phyloP scores from a whole-genome alignment of 2,329 filamentous ascomycete species.

The Aureobasidium lini region DNA sequence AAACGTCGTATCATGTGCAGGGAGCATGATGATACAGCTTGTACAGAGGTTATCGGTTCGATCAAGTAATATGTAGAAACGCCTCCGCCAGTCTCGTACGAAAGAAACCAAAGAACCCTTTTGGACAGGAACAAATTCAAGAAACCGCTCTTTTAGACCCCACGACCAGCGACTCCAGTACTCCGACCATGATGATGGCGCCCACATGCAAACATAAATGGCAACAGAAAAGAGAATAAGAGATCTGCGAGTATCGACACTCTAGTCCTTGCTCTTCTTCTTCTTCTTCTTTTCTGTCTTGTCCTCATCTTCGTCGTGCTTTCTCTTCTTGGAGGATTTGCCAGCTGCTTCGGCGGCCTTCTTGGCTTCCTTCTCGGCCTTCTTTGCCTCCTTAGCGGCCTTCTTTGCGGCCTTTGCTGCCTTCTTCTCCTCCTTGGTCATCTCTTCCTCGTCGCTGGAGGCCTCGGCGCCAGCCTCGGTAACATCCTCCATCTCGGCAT shows the following conservation, averaged over 20 bases:
- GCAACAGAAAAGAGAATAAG: constrained; percentile 3
- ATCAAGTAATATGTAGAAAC: constrained; percentile 10
- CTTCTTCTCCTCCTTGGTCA: constrained; percentile 16
- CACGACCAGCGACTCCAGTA: constrained; percentile 11
- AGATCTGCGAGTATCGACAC: neutral
- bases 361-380: constrained; percentile 18
- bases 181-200: constrained; percentile 12
- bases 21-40: constrained; percentile 11
- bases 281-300: constrained; percentile 19
- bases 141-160: constrained; percentile 13
- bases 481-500: constrained; percentile 31
- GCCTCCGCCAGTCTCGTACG: constrained; percentile 10
- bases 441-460: constrained; percentile 14
- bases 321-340: constrained; percentile 15
- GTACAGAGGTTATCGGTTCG: constrained; percentile 10
- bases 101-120: constrained; percentile 4
- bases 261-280: constrained; percentile 19
- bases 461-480: constrained; percentile 11
- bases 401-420: constrained; percentile 17
- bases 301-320: constrained; percentile 15
- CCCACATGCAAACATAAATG: constrained; percentile 14
- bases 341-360: constrained; percentile 16
- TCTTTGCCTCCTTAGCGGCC: constrained; percentile 15
- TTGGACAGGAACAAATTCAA: constrained; percentile 9
- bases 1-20: constrained; percentile 3